These are phyloP conservation scores for Pseudogymnoascus sp. DNA, from an alignment of 2,329 filamentous ascomycete genomes.

Conservation along the genomic window DNA sequence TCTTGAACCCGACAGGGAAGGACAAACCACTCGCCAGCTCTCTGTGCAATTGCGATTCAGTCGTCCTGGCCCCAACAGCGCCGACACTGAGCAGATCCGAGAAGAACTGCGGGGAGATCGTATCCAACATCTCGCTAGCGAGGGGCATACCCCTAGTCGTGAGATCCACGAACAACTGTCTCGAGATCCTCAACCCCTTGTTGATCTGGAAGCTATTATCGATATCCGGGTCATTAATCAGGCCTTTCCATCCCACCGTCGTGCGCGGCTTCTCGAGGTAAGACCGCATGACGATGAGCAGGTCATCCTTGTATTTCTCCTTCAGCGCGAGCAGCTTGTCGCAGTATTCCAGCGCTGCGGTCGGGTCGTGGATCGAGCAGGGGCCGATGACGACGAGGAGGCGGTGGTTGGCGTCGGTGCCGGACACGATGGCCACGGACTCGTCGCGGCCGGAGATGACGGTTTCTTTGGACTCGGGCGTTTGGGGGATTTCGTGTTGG, in stretches of 20 bases:
- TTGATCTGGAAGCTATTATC: constrained; percentile 99
- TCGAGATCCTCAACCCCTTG: constrained; percentile 81
- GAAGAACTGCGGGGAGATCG: constrained; percentile 94
- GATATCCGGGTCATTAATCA: constrained; percentile 98
- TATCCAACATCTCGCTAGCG: constrained; percentile 96
- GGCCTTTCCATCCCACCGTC: constrained; percentile 96
- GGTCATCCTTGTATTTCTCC: constrained; percentile 80
- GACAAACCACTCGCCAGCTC: constrained; percentile 89
- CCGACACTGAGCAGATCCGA: constrained; percentile 88
- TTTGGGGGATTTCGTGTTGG: constrained; percentile 77
- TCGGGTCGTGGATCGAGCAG: constrained; percentile 94
- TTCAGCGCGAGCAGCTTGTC: constrained; percentile 73
- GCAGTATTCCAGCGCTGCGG: constrained; percentile 88
- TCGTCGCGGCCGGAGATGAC: constrained; percentile 58
- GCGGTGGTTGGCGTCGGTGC: constrained; percentile 50
- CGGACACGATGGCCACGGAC: constrained; percentile 62
- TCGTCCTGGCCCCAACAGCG: constrained; percentile 91
- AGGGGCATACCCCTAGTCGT: constrained; percentile 91
- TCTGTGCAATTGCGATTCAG: constrained; percentile 90
- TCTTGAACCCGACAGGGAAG: constrained; percentile 99
- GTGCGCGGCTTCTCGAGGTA: constrained; percentile 99
- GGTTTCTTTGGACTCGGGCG: constrained; percentile 39
- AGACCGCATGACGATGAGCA: constrained; percentile 93
- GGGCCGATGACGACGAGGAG: constrained; percentile 82
- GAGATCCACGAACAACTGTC: constrained; percentile 89